Base-by-base conservation (phyloP, 2,329 filamentous ascomycete species). In the Pseudogymnoascus sp. region DNA sequence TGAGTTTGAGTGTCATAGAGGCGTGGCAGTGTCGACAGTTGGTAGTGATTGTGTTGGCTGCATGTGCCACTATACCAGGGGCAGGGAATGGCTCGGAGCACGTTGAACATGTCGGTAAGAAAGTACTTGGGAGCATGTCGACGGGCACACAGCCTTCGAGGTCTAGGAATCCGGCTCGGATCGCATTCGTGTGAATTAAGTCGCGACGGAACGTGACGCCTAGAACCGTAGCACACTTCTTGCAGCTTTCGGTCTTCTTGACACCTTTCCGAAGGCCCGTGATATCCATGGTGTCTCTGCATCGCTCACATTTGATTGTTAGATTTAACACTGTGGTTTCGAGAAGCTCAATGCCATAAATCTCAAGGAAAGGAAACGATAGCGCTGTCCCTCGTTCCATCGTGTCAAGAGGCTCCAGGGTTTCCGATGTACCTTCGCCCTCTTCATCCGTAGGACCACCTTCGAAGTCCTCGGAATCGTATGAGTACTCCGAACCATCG, bases 1-100 rank as follows among this genome's bases (percentile, higher is more conserved):
- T 88, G 56, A 94, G 84, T 72, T 86, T 87, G 75, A 94, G 90
- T 14, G 84, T 88, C 82, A 94, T 92, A 72, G 87, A 88, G 62
- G 81, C 80, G 77, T 94, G 90, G 73, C 91, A 95, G 69, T 88
- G 83, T 59, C 90, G 84, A 75, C 91, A 95, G 38, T 91, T 82
- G 64, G 91, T 89, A 70, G 85, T 86, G 21, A 84, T 83, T 16
- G 84, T 84, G 65, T 93, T 89, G 53, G 89, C 90, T 25, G 88
- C 82, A 5, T 93, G 88, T 4, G 89, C 86, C 14, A 87, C 80
- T 35, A 94, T 80, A 0, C 89, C 89, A 16, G 82, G 80, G 7
- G 74, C 72, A 3, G 82, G 81, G 66, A 86, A 84, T 1, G 84
- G 70, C 0, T 86, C 89, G 31, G 90, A 94, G 75, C 91, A 95